Evolutionary conservation across 345 rosid species (phyloP).

Genomic region (Citrus sp.): DNA sequence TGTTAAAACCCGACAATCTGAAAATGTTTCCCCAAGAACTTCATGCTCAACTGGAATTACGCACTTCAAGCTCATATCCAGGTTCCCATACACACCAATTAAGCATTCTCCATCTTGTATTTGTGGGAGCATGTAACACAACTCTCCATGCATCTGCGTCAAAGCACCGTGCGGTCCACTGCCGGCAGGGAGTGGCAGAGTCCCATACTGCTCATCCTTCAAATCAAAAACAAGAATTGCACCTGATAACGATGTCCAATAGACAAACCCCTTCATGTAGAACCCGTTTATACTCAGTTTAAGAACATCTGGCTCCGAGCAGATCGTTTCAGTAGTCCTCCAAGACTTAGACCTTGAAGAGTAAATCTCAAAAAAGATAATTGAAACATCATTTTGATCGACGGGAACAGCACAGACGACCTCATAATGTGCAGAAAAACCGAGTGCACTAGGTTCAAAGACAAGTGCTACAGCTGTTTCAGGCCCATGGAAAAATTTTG

Average conservation of each 20-base stretch:
- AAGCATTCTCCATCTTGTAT: not conserved
- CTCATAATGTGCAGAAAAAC: constrained; percentile 22
- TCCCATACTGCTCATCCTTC: constrained; percentile 26
- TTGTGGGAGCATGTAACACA: constrained; percentile 34
- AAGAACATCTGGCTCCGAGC: constrained; percentile 17
- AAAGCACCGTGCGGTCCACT: constrained; percentile 22
- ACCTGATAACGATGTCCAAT: constrained; percentile 25
- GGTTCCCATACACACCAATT: constrained; percentile 27
- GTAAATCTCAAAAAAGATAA: constrained; percentile 36
- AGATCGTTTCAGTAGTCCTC: constrained; percentile 21
- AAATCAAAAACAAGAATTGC: constrained; percentile 26
- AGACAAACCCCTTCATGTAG: constrained; percentile 22
- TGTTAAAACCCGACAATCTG: constrained; percentile 20
- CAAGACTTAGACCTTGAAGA: constrained; percentile 41
- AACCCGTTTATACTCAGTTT: constrained; percentile 18
- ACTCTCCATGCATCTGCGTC: constrained; percentile 26
- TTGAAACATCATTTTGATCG: not conserved
- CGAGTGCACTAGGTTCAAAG: constrained; percentile 25
- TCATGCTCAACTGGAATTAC: constrained; percentile 8
- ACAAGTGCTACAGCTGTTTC: constrained; percentile 33
- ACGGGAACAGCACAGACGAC: constrained; percentile 39
- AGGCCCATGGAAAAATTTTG: constrained; percentile 25
- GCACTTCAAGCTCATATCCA: constrained; percentile 28
- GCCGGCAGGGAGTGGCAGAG: constrained; percentile 24
- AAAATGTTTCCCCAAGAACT: not conserved